These are phyloP conservation scores for Polyporus arcularius DNA, from an alignment of 768 basidiomycete genomes.

Conservation along the genomic window DNA sequence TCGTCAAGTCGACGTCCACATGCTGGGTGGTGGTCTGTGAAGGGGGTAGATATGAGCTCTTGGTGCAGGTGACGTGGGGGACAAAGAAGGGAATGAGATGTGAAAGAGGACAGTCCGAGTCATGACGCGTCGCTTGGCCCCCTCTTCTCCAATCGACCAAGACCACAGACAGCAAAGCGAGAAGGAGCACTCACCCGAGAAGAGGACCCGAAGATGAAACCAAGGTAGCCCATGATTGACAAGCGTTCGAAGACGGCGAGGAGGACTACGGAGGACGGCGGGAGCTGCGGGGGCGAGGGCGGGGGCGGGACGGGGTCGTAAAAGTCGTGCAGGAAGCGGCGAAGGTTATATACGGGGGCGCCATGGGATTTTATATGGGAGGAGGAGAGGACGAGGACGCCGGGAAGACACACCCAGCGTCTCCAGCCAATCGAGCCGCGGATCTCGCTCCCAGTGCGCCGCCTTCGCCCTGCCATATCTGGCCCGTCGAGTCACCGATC, in stretches of 20 bases:
- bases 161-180: neutral
- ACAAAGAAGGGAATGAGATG: neutral
- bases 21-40: conserved; percentile 3
- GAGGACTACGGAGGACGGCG: conserved; percentile 10
- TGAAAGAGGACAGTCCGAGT: too few relatives aligned
- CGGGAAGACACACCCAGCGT: conserved; percentile 4
- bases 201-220: conserved; percentile 13
- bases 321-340: neutral
- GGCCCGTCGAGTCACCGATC: neutral
- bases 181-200: conserved; percentile 1
- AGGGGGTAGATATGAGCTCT: neutral
- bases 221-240: conserved; percentile 19
- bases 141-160: too few relatives aligned
- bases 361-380: neutral
- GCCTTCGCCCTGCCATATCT: neutral
- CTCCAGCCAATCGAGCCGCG: conserved; percentile 17
- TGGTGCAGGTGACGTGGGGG: neutral
- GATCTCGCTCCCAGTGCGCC: conserved; percentile 10
- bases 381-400: conserved; percentile 7
- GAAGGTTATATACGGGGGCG: conserved; percentile 2
- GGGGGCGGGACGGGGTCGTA: conserved; percentile 11
- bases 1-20: conserved; percentile 32
- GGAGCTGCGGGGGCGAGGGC: conserved; percentile 3
- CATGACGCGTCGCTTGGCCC: too few relatives aligned
- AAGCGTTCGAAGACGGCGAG: neutral